phyloP scores from a whole-genome alignment of 495 filamentous ascomycete species.

The Penicillium fimorum region DNA sequence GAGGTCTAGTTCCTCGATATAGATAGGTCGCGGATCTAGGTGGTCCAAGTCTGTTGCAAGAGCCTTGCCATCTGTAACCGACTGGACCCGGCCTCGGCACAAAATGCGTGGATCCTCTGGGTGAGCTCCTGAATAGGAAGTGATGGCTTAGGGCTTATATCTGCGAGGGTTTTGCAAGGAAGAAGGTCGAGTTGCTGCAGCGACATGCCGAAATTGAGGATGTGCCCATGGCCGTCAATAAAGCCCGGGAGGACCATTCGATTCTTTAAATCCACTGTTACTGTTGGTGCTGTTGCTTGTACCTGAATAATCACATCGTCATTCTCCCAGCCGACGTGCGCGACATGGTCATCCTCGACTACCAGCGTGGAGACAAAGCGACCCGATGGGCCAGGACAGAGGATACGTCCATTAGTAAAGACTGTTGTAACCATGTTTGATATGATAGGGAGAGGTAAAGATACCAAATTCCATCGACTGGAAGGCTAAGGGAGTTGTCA shows the following conservation, averaged over 20 bases:
- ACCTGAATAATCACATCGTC: constrained; percentile 22
- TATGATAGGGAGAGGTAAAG: not conserved
- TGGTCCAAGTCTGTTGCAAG: constrained; percentile 53
- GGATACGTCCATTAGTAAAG: constrained; percentile 37
- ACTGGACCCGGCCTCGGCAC: constrained; percentile 61
- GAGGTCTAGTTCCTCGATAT: constrained; percentile 61
- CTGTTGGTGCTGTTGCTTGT: constrained; percentile 20
- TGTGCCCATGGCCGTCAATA: constrained; percentile 63
- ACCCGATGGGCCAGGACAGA: constrained; percentile 11
- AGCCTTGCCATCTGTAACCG: constrained; percentile 51
- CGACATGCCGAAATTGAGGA: constrained; percentile 57
- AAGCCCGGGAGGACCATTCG: constrained; percentile 57
- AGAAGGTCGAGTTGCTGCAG: constrained; percentile 56
- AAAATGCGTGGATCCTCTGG: constrained; percentile 51
- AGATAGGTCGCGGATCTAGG: constrained; percentile 51
- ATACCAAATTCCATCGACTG: too few species aligned
- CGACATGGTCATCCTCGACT: constrained; percentile 33
- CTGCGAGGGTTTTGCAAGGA: constrained; percentile 47
- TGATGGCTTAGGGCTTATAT: constrained; percentile 55
- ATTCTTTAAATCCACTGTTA: constrained; percentile 39
- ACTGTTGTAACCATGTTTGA: constrained; percentile 22
- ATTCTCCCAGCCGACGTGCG: constrained; percentile 38
- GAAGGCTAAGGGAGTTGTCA: too few species aligned
- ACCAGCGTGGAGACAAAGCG: constrained; percentile 28
- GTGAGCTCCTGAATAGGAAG: constrained; percentile 41